These are phyloP conservation scores for Globisporangium cylindrosporum DNA, from an alignment of 352 stramenopile species.

Conservation along the genomic window DNA sequence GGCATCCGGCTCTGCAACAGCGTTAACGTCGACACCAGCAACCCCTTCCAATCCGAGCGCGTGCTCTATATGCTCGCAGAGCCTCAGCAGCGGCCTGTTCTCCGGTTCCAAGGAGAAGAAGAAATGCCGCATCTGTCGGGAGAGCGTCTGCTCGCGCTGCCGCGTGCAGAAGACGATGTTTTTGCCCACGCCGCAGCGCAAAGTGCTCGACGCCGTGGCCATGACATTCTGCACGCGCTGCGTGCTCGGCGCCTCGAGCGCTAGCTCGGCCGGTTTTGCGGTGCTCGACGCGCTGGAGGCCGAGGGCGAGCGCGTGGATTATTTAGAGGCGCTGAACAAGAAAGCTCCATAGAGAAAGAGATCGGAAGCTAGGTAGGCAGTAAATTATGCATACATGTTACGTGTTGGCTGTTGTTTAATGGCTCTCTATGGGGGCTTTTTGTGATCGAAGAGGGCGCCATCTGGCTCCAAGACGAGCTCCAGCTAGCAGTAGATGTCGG, in stretches of 20 bases:
- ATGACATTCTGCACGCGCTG: conserved; percentile 32
- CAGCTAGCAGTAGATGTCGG: too few species aligned
- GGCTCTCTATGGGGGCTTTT: too few species aligned
- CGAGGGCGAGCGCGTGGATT: conserved; percentile 10
- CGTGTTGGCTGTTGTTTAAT: neutral
- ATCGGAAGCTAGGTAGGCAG: too few species aligned
- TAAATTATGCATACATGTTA: conserved; percentile 7
- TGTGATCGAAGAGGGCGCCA: too few species aligned
- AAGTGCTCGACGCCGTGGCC: conserved; percentile 20
- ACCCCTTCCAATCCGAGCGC: too few species aligned
- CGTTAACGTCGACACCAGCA: too few species aligned
- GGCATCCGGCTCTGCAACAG: too few species aligned
- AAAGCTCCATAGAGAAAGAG: neutral
- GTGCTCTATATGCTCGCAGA: neutral
- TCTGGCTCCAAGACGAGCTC: too few species aligned
- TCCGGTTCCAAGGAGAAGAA: conserved; percentile 6
- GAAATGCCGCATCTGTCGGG: conserved; percentile 8
- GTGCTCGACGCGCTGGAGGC: conserved; percentile 13
- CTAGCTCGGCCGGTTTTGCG: conserved; percentile 17
- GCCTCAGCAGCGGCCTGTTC: neutral
- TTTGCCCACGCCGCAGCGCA: conserved; percentile 22
- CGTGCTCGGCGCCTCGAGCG: conserved; percentile 17
- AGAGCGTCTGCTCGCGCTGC: conserved; percentile 23
- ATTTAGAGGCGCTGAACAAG: conserved; percentile 10
- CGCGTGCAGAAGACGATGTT: conserved; percentile 19